Evolutionary conservation across 805 yeast genomes (phyloP), one percentile per base, ranked within the genome.

Genomic region (Candida rishiriensis): DNA sequence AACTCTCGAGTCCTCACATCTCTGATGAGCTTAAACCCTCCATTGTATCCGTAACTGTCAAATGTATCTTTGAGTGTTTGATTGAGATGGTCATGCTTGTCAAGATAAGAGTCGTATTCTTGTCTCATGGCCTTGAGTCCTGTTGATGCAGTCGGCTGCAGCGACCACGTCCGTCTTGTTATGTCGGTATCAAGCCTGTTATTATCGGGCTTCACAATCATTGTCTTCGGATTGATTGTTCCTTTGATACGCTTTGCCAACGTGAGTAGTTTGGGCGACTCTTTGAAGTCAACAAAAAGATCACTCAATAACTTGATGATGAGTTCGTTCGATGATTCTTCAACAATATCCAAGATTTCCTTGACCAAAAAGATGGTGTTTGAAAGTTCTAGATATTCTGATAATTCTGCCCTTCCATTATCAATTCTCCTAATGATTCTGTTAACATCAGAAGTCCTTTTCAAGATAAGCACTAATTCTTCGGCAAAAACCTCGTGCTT

Each of bases 381-480:
- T 3, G 69, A 54, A 2, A 66, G 41, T 18, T 60, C 63, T 15
- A 60, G 36, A 38, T 58, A 59, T 42, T 66, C 70, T 13, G 47
- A 36, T 14, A 55, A 47, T 9, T 60, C 66, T 1, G 64, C 63
- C 21, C 52, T 53, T 1, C 54, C 51, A 32, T 76, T 78, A 28
- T 79, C 78, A 36, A 72, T 68, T 36, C 81, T 68, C 50, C 84
- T 83, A 1, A 88, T 59, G 29, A 81, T 72, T 42, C 88, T 66
- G 11, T 74, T 71, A 18, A 87, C 65, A 59, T 85, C 88, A 2
- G 78, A 72, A 2, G 81, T 66, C 3, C 69, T 64, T 13, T 68
- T 69, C 36, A 83, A 59, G 15, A 67, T 60, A 3, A 51, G 49
- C 3, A 71, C 53, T 3, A 78, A 41, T 0, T 53, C 52, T 5